Conservation (phyloP, 768 basidiomycete species). For the Xerocomellus dryophilus region DNA sequence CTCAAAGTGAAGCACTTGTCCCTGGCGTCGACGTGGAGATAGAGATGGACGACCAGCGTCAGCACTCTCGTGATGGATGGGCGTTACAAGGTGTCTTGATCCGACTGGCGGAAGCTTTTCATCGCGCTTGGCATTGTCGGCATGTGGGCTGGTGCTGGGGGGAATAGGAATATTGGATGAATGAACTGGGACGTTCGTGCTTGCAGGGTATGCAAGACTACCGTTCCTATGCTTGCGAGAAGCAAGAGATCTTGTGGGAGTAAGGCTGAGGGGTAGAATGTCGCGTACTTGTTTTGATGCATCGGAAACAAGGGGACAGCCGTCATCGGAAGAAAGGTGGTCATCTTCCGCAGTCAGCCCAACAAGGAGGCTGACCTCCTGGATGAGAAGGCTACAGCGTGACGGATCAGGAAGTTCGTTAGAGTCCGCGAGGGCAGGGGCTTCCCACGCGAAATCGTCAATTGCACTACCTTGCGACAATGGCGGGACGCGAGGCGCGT, state of each 20-base stretch:
- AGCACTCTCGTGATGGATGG: constrained; percentile 9
- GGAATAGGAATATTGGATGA: background rate
- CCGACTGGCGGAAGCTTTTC: background rate
- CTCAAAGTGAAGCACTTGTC: constrained; percentile 25
- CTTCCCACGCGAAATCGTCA: constrained; percentile 20
- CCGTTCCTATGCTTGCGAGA: constrained; percentile 8
- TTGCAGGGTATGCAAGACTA: background rate
- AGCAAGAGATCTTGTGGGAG: constrained; percentile 22
- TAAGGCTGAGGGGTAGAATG: constrained; percentile 16
- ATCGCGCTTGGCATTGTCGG: background rate
- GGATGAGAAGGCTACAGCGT: constrained; percentile 29
- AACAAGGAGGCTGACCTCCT: constrained; percentile 33
- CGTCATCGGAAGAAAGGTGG: background rate
- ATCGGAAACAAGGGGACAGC: background rate
- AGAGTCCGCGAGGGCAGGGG: background rate
- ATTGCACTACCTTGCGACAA: background rate
- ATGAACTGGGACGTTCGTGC: background rate
- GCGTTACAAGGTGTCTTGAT: background rate
- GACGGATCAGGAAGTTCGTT: constrained; percentile 9
- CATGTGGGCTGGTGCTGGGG: background rate
- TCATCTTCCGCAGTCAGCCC: constrained; percentile 26
- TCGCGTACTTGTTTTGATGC: constrained; percentile 5
- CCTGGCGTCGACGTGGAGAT: constrained; percentile 22
- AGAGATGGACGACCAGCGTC: constrained; percentile 3
- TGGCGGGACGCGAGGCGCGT: background rate